Base-by-base conservation (phyloP, 306 rosid genomes). In the Boehmeria nivea region DNA sequence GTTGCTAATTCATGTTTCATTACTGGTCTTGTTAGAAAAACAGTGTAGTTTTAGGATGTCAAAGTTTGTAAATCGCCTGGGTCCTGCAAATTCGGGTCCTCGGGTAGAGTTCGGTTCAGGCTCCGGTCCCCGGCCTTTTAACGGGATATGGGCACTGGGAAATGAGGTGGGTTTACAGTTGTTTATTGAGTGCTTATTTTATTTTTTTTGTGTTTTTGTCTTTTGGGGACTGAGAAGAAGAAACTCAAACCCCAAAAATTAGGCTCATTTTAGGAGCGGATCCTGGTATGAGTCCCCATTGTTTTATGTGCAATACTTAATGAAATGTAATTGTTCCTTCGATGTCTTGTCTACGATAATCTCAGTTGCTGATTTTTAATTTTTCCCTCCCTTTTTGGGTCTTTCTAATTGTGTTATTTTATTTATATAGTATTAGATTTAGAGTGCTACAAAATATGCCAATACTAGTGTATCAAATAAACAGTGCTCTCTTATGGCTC, bases 81-180 rank as follows among this genome's bases (percentile, higher is more conserved):
- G 79, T 80, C 78, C 82, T 49, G 54, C 73, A 80, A 49, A 78
- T 76, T 64, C 60, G 74, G 91, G 60, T 69, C 74, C 81, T 63
- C 44, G 62, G 77, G 79, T 44, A 27, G 28, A 33, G 52, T 59
- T 22, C 2, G 14, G 71, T 36, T 54, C 51, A 37, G 70, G 71
- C 73, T 63, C 76, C 71, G 66, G 79, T 81, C 74, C 81, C 80
- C 61, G 64, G 73, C 85, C 83, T 75, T 76, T 67, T 87, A 68
- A 78, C 76, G 64, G 76, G 93, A n/a, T n/a, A n/a, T n/a, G n/a
- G n/a, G 89, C 79, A 54, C 73, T 67, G 83, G 74, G 76, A 65
- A 62, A 22, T 54, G 36, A 25, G n/a, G 54, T 51, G 31, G 34
- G 51, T 24, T 46, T 54, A 12, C n/a, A 40, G 50, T 26, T 64